Base-by-base conservation (phyloP, 2,329 filamentous ascomycete species). In the Hypoxylon sp. region DNA sequence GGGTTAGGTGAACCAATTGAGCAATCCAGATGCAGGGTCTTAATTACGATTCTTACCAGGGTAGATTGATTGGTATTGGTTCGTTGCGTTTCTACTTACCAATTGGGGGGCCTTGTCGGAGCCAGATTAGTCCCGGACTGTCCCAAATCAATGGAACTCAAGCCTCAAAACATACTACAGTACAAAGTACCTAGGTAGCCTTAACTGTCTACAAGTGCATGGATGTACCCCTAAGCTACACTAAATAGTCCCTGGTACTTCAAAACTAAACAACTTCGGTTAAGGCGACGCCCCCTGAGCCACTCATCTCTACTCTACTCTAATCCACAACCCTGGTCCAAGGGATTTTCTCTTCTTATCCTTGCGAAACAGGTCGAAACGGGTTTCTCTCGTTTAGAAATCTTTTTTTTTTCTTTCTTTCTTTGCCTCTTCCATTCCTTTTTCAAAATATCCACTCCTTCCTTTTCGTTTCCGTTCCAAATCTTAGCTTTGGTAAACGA, bases 121-220 rank as follows among this genome's bases (percentile, higher is more conserved):
- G 30, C 38, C 40, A 50, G 56, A 53, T 54, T 42, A 40, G 49
- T 48, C 40, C 56, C 41, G 34, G 55, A 50, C 45, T 48, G 57
- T 58, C 56, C 59, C 59, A 62, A 56, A 58, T 58, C 53, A 52
- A 54, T 58, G 59, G 59, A 55, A 58, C 53, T 38, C 45, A 49
- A 50, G 49, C 51, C 53, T 57, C 17, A 51, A 38, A 47, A 45
- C 40, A 35, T 47, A 36, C 55, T 27, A 11, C 15, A 21, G 29
- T 34, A 34, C 40, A 9, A 43, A 8, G 29, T 43, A 43, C 38
- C 17, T 31, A 21, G 9, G 15, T 27, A 38, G 9, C 21, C 21
- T 6, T 25, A 25, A 25, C 21, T 9, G 3, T 3, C n/a, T 34
- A 17, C 13, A 34, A 15, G 30, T 34, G 17, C 30, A 4, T 34